These are phyloP conservation scores for Sabuloglossum arenarium DNA, from an alignment of 495 filamentous ascomycete genomes.

Conservation along the genomic window DNA sequence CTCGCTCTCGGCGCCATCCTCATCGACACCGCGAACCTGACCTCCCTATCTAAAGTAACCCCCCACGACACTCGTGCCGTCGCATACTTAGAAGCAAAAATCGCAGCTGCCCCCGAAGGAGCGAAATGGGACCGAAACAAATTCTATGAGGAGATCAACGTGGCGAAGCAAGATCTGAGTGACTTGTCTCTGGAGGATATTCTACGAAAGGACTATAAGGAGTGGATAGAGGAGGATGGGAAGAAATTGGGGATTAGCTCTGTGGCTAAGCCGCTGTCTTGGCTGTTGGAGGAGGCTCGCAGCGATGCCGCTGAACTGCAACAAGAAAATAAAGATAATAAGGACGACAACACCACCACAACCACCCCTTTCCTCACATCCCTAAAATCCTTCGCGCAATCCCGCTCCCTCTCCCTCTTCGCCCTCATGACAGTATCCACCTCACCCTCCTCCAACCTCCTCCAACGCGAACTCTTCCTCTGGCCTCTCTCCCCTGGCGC, in stretches of 20 bases:
- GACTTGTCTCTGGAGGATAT: slow-evolving; percentile 49
- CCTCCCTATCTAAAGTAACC: slow-evolving; percentile 50
- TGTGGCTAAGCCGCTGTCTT: slow-evolving; percentile 44
- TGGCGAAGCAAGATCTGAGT: slow-evolving; percentile 53
- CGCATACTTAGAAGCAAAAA: slow-evolving; percentile 35
- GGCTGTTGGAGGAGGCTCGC: slow-evolving; percentile 33
- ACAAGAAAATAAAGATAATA: no score
- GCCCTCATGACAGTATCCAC: slow-evolving; percentile 54
- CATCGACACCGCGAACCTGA: slow-evolving; percentile 67
- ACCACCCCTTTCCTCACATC: background rate
- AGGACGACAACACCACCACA: background rate
- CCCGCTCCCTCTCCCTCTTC: slow-evolving; percentile 32
- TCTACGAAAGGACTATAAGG: slow-evolving; percentile 80
- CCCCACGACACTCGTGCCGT: slow-evolving; percentile 42
- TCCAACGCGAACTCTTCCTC: slow-evolving; percentile 54
- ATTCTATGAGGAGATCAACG: slow-evolving; percentile 42
- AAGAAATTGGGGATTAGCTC: slow-evolving; percentile 53
- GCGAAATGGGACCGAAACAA: slow-evolving; percentile 27
- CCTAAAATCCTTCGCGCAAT: background rate
- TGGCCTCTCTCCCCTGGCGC: slow-evolving; percentile 29
- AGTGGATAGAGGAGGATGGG: slow-evolving; percentile 41
- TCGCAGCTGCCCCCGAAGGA: slow-evolving; percentile 17
- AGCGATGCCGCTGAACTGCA: no score
- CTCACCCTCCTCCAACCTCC: slow-evolving; percentile 26
- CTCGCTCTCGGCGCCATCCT: slow-evolving; percentile 65